These are phyloP conservation scores for Candolleomyces eurysporus DNA, from an alignment of 768 basidiomycete species.

Conservation along the genomic window DNA sequence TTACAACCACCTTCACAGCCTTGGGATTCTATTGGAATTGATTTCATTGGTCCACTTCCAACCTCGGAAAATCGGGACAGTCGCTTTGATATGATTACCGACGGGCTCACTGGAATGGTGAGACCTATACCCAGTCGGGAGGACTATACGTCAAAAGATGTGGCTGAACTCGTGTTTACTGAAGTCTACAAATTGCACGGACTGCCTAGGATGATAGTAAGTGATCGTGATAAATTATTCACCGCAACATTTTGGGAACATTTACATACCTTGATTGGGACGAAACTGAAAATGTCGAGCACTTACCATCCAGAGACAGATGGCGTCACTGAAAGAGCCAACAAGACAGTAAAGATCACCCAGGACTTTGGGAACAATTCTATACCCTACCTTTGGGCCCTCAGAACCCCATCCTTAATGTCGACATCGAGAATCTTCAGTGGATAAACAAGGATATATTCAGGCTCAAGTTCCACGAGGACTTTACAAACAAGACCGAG, in stretches of 20 bases:
- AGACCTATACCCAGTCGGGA: constrained; percentile 12
- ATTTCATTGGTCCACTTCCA: constrained; percentile 10
- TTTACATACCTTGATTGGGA: constrained; percentile 12
- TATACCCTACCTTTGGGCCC: too few species aligned
- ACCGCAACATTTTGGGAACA: constrained; percentile 29
- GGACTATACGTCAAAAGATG: constrained; percentile 9
- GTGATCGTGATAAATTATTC: constrained; percentile 30
- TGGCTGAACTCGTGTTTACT: constrained; percentile 10
- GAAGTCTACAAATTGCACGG: constrained; percentile 12
- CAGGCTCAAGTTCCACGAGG: too few species aligned
- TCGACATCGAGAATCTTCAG: too few species aligned
- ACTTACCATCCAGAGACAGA: constrained; percentile 36
- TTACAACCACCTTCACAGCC: constrained; percentile 15
- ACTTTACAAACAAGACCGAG: too few species aligned
- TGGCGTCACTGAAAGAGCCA: constrained; percentile 31
- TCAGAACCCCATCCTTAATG: too few species aligned
- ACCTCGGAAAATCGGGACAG: constrained; percentile 19
- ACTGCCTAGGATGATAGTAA: constrained; percentile 22
- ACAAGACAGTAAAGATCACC: constrained; percentile 26
- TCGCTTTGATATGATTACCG: constrained; percentile 23
- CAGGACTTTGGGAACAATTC: too few species aligned
- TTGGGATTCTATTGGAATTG: constrained; percentile 12
- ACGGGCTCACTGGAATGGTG: constrained; percentile 17
- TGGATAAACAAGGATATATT: too few species aligned
- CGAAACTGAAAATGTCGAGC: constrained; percentile 12